These are phyloP conservation scores for Prinsepia uniflora DNA, from an alignment of 306 rosid species.

Conservation along the genomic window DNA sequence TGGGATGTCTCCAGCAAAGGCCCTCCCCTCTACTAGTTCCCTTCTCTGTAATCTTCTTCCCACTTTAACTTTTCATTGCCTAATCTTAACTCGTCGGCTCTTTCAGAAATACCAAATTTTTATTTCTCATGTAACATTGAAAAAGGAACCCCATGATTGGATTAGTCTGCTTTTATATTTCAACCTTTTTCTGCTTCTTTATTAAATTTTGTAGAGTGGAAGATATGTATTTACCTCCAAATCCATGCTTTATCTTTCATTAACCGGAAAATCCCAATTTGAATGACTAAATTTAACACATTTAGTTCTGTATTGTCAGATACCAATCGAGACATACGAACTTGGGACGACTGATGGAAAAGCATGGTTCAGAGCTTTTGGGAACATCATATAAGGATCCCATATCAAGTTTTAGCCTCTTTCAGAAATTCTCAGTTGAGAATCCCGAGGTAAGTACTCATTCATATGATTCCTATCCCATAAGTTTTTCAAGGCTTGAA, in stretches of 20 bases:
- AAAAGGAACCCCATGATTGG: not conserved
- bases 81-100: not conserved
- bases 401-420: constrained; percentile 56
- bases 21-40: constrained; percentile 76
- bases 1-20: constrained; percentile 34
- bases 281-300: not conserved
- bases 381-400: constrained; percentile 72
- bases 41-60: constrained; percentile 50
- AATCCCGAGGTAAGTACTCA: constrained; percentile 52
- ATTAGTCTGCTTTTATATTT: not conserved
- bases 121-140: too few relatives aligned
- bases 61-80: not conserved
- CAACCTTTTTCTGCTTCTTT: constrained; percentile 2
- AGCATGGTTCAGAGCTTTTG: constrained; percentile 51
- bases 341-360: constrained; percentile 69
- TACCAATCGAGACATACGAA: constrained; percentile 45
- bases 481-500: not conserved
- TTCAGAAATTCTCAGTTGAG: constrained; percentile 50
- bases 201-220: not conserved
- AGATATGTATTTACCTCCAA: not conserved
- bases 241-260: not conserved
- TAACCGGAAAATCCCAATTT: not conserved
- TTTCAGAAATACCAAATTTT: too few relatives aligned
- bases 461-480: not conserved
- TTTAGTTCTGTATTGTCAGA: constrained; percentile 31